Percentiles rank a stretch among this genome's conserved stretches.
phyloP scores from a whole-genome alignment of 495 filamentous ascomycete species.

The Neurospora hispaniola region DNA sequence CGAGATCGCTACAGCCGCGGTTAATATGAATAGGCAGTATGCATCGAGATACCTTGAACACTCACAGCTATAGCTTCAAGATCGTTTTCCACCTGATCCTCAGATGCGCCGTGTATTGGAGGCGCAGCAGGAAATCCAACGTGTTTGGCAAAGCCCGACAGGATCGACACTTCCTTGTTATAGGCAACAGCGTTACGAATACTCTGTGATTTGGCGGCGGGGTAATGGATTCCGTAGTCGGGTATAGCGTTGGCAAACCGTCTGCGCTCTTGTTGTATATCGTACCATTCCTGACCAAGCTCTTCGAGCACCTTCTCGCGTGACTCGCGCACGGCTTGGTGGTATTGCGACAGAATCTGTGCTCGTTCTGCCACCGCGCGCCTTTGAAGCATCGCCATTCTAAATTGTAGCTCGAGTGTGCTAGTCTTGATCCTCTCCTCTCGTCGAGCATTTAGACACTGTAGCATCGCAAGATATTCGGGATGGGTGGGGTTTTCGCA shows the following conservation, averaged over 20 bases:
- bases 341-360: conserved; percentile 76
- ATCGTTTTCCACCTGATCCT: conserved; percentile 72
- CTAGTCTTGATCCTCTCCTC: conserved; percentile 71
- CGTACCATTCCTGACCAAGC: conserved; percentile 77
- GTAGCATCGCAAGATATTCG: conserved; percentile 75
- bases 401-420: conserved; percentile 58
- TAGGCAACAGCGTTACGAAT: conserved; percentile 73
- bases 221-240: conserved; percentile 67
- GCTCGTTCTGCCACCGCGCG: conserved; percentile 68
- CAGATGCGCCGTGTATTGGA: conserved; percentile 56
- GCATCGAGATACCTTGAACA: background rate
- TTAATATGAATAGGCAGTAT: background rate
- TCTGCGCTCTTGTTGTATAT: conserved; percentile 83
- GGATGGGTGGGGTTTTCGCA: conserved; percentile 73
- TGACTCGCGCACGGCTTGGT: conserved; percentile 69
- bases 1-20: conserved; percentile 22
- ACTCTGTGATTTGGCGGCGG: conserved; percentile 57
- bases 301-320: conserved; percentile 69
- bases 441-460: conserved; percentile 68
- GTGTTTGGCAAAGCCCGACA: conserved; percentile 86
- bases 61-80: conserved; percentile 84
- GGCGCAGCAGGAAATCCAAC: conserved; percentile 95
- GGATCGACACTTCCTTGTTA: conserved; percentile 83
- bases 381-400: conserved; percentile 56
- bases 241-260: conserved; percentile 70